A percentile compares a stretch with the other conserved stretches of the same genome.
These are phyloP conservation scores for Elaeis guineensis DNA, from an alignment of 176 grass and related monocot species.

Conservation along the genomic window DNA sequence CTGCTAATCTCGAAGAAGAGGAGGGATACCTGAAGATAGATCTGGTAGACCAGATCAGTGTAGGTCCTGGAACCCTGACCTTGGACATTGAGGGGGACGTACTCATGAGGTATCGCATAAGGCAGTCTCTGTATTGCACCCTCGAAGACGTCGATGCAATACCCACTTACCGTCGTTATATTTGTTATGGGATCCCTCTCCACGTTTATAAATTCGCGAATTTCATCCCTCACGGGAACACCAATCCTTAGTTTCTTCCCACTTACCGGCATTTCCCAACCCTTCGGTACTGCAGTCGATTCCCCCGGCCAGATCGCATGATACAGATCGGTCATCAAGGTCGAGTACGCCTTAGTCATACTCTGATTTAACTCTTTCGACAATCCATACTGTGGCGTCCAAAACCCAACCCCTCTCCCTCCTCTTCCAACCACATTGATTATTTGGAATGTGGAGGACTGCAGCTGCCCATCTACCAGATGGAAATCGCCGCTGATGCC, in stretches of 20 bases:
- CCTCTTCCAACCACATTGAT: conserved; percentile 40
- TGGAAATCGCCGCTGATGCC: conserved; percentile 37
- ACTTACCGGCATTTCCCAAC: conserved; percentile 26
- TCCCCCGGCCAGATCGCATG: conserved; percentile 43
- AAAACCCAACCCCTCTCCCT: conserved; percentile 31
- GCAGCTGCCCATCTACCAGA: conserved; percentile 23
- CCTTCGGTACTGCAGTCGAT: conserved; percentile 31
- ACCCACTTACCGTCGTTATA: background rate
- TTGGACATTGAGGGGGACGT: background rate
- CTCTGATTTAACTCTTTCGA: background rate
- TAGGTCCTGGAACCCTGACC: background rate
- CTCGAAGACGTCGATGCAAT: conserved; percentile 3
- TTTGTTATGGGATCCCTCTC: conserved; percentile 32
- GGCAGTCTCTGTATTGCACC: background rate
- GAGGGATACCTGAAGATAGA: conserved; percentile 22
- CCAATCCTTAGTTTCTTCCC: conserved; percentile 38
- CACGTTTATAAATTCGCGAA: conserved; percentile 31
- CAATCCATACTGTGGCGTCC: conserved; percentile 33
- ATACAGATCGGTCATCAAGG: conserved; percentile 13
- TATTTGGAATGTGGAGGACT: conserved; percentile 35
- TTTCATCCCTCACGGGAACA: conserved; percentile 23
- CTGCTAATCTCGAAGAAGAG: too few relatives aligned
- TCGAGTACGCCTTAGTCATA: conserved; percentile 3
- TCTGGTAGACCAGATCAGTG: background rate
- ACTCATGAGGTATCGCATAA: background rate